phyloP scores from a whole-genome alignment of 495 filamentous ascomycete species.

The Poronia punctata region DNA sequence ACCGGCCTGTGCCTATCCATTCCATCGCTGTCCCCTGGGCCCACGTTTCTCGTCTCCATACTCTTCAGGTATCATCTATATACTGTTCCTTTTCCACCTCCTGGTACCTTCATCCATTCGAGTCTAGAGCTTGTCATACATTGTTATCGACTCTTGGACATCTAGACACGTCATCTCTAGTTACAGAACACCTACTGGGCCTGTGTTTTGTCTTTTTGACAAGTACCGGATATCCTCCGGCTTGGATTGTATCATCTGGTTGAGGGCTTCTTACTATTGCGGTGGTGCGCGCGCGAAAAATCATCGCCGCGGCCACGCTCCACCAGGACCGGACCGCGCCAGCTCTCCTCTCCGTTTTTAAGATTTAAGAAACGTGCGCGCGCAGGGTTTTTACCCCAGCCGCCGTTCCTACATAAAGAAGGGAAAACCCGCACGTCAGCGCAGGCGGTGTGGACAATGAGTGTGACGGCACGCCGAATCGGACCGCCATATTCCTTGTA shows the following conservation, averaged over 20 bases:
- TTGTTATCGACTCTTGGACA: constrained; percentile 1
- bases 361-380: too few relatives aligned
- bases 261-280: too few relatives aligned
- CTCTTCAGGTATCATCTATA: constrained; percentile 1
- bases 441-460: background rate
- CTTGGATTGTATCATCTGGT: too few relatives aligned
- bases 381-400: too few relatives aligned
- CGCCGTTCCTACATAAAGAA: background rate
- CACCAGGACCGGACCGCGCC: too few relatives aligned
- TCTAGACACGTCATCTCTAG: constrained; percentile 3
- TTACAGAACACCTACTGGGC: too few relatives aligned
- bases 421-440: background rate
- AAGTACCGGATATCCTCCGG: too few relatives aligned
- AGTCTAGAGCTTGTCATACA: background rate
- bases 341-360: too few relatives aligned
- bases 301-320: too few relatives aligned
- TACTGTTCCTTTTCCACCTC: constrained; percentile 1
- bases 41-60: constrained; percentile 2
- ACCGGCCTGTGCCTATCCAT: background rate
- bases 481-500: constrained; percentile 3
- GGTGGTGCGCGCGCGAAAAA: too few relatives aligned
- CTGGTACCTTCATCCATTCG: background rate
- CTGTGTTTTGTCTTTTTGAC: too few relatives aligned
- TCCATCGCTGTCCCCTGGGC: constrained; percentile 10
- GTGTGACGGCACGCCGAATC: background rate